Evolutionary conservation across 1,139 yeast genomes (phyloP).

Genomic region (Spathaspora sp.): DNA sequence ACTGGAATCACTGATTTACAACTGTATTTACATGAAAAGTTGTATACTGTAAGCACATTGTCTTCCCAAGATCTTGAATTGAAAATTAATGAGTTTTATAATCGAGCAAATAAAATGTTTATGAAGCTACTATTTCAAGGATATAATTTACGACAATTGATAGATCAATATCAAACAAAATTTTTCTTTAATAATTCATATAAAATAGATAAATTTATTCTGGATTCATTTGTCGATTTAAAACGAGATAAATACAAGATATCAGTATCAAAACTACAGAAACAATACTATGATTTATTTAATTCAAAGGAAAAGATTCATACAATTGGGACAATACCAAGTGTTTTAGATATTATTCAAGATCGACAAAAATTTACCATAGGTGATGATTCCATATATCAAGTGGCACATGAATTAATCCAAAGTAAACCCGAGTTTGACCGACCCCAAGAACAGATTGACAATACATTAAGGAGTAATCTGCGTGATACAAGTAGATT

Average conservation of each 20-base stretch:
- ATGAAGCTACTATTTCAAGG: slow-evolving; percentile 62
- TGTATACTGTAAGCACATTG: slow-evolving; percentile 36
- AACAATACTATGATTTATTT: slow-evolving; percentile 22
- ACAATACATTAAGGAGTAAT: slow-evolving; percentile 21
- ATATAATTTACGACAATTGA: slow-evolving; percentile 49
- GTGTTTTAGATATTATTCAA: slow-evolving; percentile 17
- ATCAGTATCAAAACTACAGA: slow-evolving; percentile 29
- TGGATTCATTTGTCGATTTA: slow-evolving; percentile 31
- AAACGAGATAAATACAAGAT: slow-evolving; percentile 31
- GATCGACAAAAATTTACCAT: slow-evolving; percentile 31
- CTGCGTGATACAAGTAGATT: slow-evolving; percentile 24
- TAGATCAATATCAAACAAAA: slow-evolving; percentile 51
- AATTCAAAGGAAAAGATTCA: slow-evolving; percentile 4
- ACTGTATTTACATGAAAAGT: slow-evolving; percentile 26
- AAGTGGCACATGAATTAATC: slow-evolving; percentile 63
- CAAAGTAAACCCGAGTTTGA: slow-evolving; percentile 59
- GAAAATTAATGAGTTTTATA: slow-evolving; percentile 61
- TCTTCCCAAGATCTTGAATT: slow-evolving; percentile 60
- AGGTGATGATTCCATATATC: slow-evolving; percentile 45
- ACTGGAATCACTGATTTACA: slow-evolving; percentile 39
- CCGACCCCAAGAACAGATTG: slow-evolving; percentile 29
- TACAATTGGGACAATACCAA: slow-evolving; percentile 16
- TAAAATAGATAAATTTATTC: slow-evolving; percentile 48
- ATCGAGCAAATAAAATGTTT: slow-evolving; percentile 65
- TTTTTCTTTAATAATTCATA: slow-evolving; percentile 52